Evolutionary conservation across 2,329 filamentous ascomycete genomes (phyloP).

Genomic region (Fusarium sp.): DNA sequence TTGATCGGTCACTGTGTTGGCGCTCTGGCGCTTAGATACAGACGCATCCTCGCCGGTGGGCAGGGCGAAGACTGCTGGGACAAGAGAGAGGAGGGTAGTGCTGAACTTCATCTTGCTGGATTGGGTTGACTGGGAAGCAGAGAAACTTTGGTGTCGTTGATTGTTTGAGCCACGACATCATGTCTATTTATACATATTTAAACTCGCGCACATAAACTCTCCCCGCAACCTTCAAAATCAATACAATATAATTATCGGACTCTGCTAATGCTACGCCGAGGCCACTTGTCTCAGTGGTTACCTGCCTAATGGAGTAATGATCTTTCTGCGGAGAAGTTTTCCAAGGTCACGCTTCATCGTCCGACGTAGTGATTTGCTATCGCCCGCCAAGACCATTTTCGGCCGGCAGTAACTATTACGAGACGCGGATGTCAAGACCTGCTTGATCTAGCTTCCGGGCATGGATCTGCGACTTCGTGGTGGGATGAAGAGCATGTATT

Average conservation of each 20-base stretch:
- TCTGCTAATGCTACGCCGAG: conserved; percentile 4
- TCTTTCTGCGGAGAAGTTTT: conserved; percentile 4
- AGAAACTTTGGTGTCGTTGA: neutral
- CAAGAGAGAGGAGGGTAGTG: conserved; percentile 41
- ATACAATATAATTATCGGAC: neutral
- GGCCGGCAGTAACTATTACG: neutral
- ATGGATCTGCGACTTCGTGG: conserved; percentile 33
- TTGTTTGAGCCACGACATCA: too few relatives aligned
- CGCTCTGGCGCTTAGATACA: conserved; percentile 42
- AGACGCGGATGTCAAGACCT: conserved; percentile 4
- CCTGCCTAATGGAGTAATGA: conserved; percentile 39
- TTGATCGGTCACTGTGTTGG: conserved; percentile 57
- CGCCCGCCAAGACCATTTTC: neutral
- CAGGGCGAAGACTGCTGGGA: conserved; percentile 44
- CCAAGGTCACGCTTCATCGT: conserved; percentile 25
- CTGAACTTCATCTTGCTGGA: conserved; percentile 53
- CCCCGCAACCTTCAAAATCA: neutral
- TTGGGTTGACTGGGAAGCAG: neutral
- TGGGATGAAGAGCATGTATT: conserved; percentile 18
- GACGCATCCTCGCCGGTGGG: conserved; percentile 30
- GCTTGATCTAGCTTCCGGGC: conserved; percentile 18
- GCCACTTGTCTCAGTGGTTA: neutral
- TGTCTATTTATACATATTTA: conserved; percentile 29
- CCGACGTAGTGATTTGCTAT: conserved; percentile 28
- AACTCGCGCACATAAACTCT: fast-evolving